Evolutionary conservation across 495 filamentous ascomycete genomes (phyloP), one percentile per base, ranked within the genome.

Genomic region (Achaetomiella virescens): DNA sequence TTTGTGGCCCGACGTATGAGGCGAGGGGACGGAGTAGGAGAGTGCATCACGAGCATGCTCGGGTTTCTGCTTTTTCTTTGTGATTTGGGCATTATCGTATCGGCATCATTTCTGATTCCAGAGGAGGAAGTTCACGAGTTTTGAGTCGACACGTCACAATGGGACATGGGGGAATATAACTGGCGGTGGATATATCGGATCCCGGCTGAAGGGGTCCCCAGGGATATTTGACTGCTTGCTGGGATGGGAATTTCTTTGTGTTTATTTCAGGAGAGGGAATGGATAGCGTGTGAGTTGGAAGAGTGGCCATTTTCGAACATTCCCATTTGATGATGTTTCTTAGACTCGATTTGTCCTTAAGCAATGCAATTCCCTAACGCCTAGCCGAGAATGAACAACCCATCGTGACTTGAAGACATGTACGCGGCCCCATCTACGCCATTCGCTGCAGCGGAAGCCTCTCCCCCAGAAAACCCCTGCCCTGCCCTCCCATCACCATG

Each of bases 31-130:
- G 38, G 46, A 18, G 38, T 40, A 24, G 37, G 29, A 27, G 10
- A 14, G 37, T 18, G 31, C 25, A 48, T 56, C 20, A 36, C 24
- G 21, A 47, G 52, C 58, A 37, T 46, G 40, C 33, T 40, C 8
- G 47, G 46, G 15, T 48, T 59, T 52, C 22, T 54, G 11, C 33
- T 11, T 45, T 50, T 52, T 58, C 24, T 53, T 41, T 50, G n/a
- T 31, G 29, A 53, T 35, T 1, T 38, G 18, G 54, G 44, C 31
- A 53, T 54, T 40, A 54, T 58, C 18, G 22, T 46, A 41, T 27
- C 31, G 53, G 61, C 57, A 60, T 56, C 41, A 49, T 59, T 60
- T 12, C 18, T 44, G 38, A n/a, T 33, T 52, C 45, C 29, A 25
- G 33, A 41, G 33, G 46, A 47, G 54, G 35, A 25, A n/a, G 52